Conservation (phyloP, 129 eudicot genomes). For the Lactuca sativa region DNA sequence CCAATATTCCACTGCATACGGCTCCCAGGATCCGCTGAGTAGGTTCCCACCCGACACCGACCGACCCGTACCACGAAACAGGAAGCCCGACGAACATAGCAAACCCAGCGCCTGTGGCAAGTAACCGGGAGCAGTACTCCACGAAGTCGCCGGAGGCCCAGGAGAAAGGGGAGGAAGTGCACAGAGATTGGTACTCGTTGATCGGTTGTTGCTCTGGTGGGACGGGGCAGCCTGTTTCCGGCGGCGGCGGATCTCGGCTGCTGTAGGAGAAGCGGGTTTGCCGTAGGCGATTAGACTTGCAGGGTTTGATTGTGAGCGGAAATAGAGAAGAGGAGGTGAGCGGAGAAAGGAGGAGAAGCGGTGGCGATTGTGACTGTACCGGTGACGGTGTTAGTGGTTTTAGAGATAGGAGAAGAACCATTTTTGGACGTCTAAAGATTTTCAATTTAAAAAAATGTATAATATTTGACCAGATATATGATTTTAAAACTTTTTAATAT, state of each 20-base stretch:
- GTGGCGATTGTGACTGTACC: slow-evolving; percentile 24
- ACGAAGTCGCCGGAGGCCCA: slow-evolving; percentile 78
- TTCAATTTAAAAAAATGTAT: background rate
- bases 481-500: no score
- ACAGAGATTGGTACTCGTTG: slow-evolving; percentile 76
- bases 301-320: slow-evolving; percentile 24
- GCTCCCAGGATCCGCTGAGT: slow-evolving; percentile 52
- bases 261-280: slow-evolving; percentile 47
- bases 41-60: slow-evolving; percentile 64
- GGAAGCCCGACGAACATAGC: slow-evolving; percentile 88
- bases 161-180: slow-evolving; percentile 75
- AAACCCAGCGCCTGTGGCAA: slow-evolving; percentile 62
- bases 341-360: slow-evolving; percentile 20
- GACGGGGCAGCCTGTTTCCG: slow-evolving; percentile 81
- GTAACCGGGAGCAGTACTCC: slow-evolving; percentile 56
- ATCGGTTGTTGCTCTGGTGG: slow-evolving; percentile 91
- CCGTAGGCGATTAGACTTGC: slow-evolving; percentile 16
- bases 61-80: slow-evolving; percentile 85
- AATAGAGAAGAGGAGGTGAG: slow-evolving; percentile 26
- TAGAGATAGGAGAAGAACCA: slow-evolving; percentile 36
- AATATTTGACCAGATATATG: no score
- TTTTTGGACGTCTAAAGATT: background rate
- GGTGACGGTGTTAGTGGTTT: slow-evolving; percentile 36
- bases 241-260: slow-evolving; percentile 53
- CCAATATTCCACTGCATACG: slow-evolving; percentile 59